Evolutionary conservation across 2,329 filamentous ascomycete species (phyloP).

Genomic region (Paecilomyces variotii): DNA sequence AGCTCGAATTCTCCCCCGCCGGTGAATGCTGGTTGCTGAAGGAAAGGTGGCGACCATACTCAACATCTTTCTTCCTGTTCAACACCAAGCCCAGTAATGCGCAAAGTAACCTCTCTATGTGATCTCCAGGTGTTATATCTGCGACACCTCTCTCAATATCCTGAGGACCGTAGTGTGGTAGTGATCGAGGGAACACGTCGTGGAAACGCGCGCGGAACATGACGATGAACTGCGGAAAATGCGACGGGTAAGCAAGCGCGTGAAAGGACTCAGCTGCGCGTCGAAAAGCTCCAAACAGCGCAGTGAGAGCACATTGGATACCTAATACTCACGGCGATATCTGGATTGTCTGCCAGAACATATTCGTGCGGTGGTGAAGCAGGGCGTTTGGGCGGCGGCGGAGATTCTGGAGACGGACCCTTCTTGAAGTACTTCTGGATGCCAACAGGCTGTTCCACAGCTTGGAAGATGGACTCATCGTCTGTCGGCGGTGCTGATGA

Average conservation of each 20-base stretch:
- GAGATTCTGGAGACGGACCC: conserved; percentile 39
- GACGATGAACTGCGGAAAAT: conserved; percentile 69
- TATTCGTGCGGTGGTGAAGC: conserved; percentile 87
- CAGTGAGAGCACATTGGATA: conserved; percentile 3
- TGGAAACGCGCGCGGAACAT: conserved; percentile 95
- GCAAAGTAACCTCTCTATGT: conserved; percentile 82
- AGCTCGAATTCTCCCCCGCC: not conserved
- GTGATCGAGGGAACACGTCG: conserved; percentile 79
- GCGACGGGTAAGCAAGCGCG: conserved; percentile 27
- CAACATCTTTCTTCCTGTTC: conserved; percentile 97
- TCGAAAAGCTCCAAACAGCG: conserved; percentile 29
- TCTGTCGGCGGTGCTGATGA: conserved; percentile 54
- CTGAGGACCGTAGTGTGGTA: conserved; percentile 86
- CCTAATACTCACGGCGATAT: conserved; percentile 71
- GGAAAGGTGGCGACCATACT: conserved; percentile 56
- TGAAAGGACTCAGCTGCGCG: conserved; percentile 12
- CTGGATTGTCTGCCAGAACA: conserved; percentile 79
- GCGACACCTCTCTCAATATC: conserved; percentile 84
- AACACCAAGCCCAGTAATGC: conserved; percentile 78
- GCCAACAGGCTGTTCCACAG: conserved; percentile 32
- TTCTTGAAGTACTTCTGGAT: conserved; percentile 44
- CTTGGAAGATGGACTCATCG: conserved; percentile 43
- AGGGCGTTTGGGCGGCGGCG: conserved; percentile 67
- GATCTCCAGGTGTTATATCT: conserved; percentile 69
- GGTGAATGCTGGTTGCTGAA: not conserved